Evolutionary conservation across 1,284 basidiomycete species (phyloP).

Genomic region (Pisolithus thermaeus): DNA sequence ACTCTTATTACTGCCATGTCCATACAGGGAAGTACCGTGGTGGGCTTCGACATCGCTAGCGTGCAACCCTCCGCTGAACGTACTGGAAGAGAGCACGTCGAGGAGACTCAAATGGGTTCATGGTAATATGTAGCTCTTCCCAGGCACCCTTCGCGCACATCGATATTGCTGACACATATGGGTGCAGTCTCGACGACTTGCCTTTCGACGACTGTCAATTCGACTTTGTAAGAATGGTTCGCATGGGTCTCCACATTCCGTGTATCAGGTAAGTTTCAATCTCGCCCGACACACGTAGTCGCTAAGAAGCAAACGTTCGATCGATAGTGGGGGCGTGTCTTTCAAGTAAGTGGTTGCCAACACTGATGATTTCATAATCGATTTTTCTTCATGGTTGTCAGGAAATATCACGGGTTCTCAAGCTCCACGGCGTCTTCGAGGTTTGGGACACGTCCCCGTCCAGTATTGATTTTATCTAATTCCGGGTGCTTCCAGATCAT

Average conservation of each 20-base stretch:
- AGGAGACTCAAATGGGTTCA: conserved; percentile 58
- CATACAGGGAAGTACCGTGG: conserved; percentile 45
- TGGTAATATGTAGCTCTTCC: conserved; percentile 51
- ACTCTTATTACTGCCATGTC: not conserved
- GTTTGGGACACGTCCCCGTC: conserved; percentile 29
- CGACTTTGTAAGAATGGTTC: conserved; percentile 57
- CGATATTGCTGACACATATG: conserved; percentile 6
- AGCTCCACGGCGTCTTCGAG: conserved; percentile 58
- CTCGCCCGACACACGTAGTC: conserved; percentile 1
- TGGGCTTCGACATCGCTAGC: conserved; percentile 53
- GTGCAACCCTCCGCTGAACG: conserved; percentile 52
- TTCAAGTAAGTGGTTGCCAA: conserved; percentile 35
- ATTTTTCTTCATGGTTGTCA: conserved; percentile 23
- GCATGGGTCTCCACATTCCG: conserved; percentile 60
- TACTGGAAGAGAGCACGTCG: conserved; percentile 35
- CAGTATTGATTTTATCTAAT: conserved; percentile 5
- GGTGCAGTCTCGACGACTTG: conserved; percentile 50
- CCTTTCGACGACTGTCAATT: conserved; percentile 55
- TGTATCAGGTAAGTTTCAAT: conserved; percentile 50
- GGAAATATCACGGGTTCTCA: conserved; percentile 63
- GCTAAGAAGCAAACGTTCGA: conserved; percentile 12
- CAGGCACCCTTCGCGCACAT: not conserved
- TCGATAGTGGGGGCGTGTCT: conserved; percentile 43
- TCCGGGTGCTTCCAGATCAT: conserved; percentile 43
- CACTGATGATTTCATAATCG: conserved; percentile 10